Evolutionary conservation across 805 yeast genomes (phyloP), one percentile per base, ranked within the genome.

Genomic region (Nakazawaea laoshanensis): DNA sequence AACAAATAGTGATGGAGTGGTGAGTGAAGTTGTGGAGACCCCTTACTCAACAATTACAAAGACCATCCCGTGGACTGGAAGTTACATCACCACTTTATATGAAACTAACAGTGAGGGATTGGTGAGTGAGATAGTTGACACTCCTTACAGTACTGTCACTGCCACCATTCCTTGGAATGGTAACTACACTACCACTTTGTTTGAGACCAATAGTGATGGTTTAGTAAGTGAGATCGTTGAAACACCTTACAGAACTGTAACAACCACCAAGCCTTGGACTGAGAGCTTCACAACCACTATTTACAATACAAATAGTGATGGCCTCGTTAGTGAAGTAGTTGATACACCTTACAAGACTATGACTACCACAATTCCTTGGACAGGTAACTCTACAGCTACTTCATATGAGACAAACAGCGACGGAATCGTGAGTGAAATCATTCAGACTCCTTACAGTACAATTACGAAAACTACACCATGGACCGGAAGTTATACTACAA

Each of bases 181-280:
- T 24, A 7, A 12, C 13, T 8, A 24, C 26, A n/a, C 12, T n/a
- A n/a, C 8, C 13, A n/a, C 8, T n/a, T n/a, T 14, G 7, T 7
- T 14, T 8, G 12, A 7, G 14, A 24, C 26, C 12, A 11, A 7
- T 6, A 12, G 14, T 8, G 8, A 8, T 8, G 12, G 12, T n/a
- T 12, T 7, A n/a, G n/a, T 7, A 11, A 24, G 14, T 24, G 26
- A n/a, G 13, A 24, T n/a, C 13, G 12, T n/a, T 24, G 26, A n/a
- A 46, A 36, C 38, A 30, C 36, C 20, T 27, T 32, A 13, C 9
- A 19, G 16, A 7, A 28, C 22, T 28, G 21, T 17, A 12, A 27
- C 34, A 2, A 23, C 30, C 8, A 25, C 28, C 15, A 14, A n/a
- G 15, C 20, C 26, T 7, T 28, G 29, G 18, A 37, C 34, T 15